Percentiles rank a stretch among this genome's conserved stretches.
These are phyloP conservation scores for Porodaedalea pini DNA, from an alignment of 1,284 basidiomycete species.

Conservation along the genomic window DNA sequence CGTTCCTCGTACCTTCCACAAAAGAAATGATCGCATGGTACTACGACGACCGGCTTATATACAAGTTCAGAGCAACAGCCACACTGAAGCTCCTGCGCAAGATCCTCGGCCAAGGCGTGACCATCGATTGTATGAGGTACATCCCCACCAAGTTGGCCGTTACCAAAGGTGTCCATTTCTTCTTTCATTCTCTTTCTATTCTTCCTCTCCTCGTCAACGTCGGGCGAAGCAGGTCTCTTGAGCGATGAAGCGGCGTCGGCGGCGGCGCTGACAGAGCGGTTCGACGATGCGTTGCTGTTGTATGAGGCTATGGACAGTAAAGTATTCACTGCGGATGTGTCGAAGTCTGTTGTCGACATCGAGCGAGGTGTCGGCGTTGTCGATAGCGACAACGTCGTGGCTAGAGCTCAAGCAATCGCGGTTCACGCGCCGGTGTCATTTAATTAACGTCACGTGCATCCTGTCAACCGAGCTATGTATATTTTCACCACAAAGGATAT, in stretches of 20 bases:
- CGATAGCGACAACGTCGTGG: slow-evolving; percentile 5
- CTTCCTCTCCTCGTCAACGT: slow-evolving; percentile 36
- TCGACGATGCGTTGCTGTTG: background rate
- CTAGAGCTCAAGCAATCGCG: slow-evolving; percentile 9
- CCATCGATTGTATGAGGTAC: slow-evolving; percentile 26
- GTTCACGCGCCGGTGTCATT: background rate
- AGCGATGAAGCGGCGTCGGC: background rate
- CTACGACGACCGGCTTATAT: slow-evolving; percentile 71
- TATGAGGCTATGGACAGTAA: background rate
- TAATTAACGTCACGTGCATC: slow-evolving; percentile 3
- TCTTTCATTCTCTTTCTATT: slow-evolving; percentile 61
- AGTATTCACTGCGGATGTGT: background rate
- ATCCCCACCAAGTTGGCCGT: slow-evolving; percentile 13
- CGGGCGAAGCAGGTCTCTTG: slow-evolving; percentile 15
- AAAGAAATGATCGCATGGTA: slow-evolving; percentile 81
- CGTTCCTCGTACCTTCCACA: slow-evolving; percentile 71
- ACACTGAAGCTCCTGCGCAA: slow-evolving; percentile 71
- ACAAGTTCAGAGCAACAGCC: slow-evolving; percentile 78
- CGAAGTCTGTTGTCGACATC: slow-evolving; percentile 3
- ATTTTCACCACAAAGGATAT: too few relatives aligned
- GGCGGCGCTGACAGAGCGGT: background rate
- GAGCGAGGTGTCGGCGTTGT: slow-evolving; percentile 5
- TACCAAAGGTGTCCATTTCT: slow-evolving; percentile 30
- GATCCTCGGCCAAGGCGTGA: slow-evolving; percentile 48
- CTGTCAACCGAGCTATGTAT: too few relatives aligned